Percentiles rank a stretch among this genome's conserved stretches.
These are phyloP conservation scores for Coemansia sp. DNA, from an alignment of 192 early-diverging fungal species.

Conservation along the genomic window DNA sequence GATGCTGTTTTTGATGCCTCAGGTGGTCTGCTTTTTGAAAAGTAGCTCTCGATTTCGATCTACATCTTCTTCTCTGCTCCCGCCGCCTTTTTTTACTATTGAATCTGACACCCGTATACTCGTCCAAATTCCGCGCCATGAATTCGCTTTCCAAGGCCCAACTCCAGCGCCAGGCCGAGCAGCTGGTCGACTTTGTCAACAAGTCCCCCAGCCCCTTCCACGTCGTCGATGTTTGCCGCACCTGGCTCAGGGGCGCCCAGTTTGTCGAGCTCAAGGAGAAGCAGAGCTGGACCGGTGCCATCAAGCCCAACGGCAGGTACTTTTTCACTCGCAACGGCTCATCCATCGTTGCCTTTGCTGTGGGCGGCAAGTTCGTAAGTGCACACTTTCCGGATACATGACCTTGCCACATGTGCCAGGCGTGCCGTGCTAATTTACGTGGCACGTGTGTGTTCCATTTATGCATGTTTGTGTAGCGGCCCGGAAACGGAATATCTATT, in stretches of 20 bases:
- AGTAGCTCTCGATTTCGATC: neutral
- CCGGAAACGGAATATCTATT: conserved; percentile 85
- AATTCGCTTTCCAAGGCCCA: conserved; percentile 46
- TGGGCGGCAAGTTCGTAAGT: conserved; percentile 79
- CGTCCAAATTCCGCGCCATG: conserved; percentile 8
- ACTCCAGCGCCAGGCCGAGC: conserved; percentile 52
- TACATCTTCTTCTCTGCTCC: neutral
- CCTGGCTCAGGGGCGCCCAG: conserved; percentile 69
- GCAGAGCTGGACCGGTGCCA: conserved; percentile 70
- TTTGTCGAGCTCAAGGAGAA: conserved; percentile 90
- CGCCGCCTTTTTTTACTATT: neutral
- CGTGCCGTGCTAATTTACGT: neutral
- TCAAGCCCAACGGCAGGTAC: conserved; percentile 85
- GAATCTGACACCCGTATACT: neutral
- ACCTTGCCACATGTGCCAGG: neutral
- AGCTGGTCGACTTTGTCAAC: conserved; percentile 86
- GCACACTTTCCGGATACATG: neutral
- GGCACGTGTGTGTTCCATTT: conserved; percentile 1
- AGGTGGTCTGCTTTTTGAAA: too few species aligned
- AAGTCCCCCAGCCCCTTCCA: conserved; percentile 95
- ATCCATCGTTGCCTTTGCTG: conserved; percentile 86
- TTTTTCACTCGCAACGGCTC: conserved; percentile 94
- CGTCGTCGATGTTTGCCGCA: conserved; percentile 77
- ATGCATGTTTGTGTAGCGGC: conserved; percentile 38
- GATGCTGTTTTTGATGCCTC: neutral